Conservation (phyloP, 2,329 filamentous ascomycete species). For the Colletotrichum lupini region DNA sequence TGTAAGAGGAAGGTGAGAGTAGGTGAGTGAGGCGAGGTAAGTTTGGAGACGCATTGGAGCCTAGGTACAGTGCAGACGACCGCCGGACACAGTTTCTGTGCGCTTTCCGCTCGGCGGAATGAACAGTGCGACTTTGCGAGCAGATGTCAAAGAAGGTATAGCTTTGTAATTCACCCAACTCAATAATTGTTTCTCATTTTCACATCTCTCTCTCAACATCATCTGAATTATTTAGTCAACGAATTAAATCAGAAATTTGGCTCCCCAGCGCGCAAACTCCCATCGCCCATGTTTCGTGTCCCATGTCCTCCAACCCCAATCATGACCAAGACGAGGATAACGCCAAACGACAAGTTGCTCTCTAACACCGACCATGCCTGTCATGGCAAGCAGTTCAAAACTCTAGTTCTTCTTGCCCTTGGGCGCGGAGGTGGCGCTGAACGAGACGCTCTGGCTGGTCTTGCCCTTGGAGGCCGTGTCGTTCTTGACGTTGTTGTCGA, state of each 20-base stretch:
- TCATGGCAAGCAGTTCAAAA: background rate
- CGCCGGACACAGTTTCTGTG: background rate
- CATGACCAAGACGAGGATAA: conserved; percentile 3
- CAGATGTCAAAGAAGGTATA: background rate
- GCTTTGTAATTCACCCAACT: background rate
- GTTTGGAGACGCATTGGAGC: conserved; percentile 7
- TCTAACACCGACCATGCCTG: background rate
- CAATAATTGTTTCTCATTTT: background rate
- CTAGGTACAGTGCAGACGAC: conserved; percentile 6
- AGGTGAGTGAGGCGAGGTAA: conserved; percentile 1
- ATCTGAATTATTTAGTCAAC: conserved; percentile 23
- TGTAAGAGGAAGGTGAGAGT: conserved; percentile 6
- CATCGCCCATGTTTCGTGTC: conserved; percentile 10
- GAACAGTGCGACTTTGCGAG: background rate
- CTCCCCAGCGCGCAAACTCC: conserved; percentile 18
- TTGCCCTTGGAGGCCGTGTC: conserved; percentile 49
- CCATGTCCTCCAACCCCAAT: background rate
- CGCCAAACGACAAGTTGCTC: background rate
- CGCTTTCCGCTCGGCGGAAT: rapidly evolving
- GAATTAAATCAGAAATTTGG: conserved; percentile 25
- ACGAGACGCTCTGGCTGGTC: conserved; percentile 49
- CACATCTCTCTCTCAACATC: conserved; percentile 6
- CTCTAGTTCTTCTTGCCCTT: background rate
- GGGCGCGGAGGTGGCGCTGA: conserved; percentile 41
- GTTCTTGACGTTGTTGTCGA: conserved; percentile 61